Conservation (phyloP, 2,329 filamentous ascomycete species). For the Botrytis squamosa region DNA sequence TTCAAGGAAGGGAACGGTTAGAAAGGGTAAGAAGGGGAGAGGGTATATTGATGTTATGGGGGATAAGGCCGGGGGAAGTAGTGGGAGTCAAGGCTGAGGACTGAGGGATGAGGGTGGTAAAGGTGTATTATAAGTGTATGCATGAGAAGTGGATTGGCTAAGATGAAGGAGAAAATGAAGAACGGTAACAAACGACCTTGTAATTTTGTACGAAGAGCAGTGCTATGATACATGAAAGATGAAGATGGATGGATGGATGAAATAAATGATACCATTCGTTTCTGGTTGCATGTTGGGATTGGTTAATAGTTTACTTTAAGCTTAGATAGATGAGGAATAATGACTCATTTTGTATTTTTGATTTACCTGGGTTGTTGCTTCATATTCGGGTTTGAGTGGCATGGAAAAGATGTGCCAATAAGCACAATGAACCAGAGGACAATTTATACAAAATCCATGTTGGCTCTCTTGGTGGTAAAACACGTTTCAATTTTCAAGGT, state of each 20-base stretch:
- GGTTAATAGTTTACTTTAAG: not conserved
- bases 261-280: not conserved
- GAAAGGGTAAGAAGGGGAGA: slow-evolving; percentile 75
- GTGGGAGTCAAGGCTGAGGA: not conserved
- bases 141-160: not conserved
- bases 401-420: not conserved
- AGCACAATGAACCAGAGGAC: not conserved
- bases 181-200: not conserved
- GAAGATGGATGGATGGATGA: not conserved
- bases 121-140: slow-evolving; percentile 14
- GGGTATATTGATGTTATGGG: slow-evolving; percentile 96
- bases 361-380: not conserved
- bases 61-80: slow-evolving; percentile 27
- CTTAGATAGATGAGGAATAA: not conserved
- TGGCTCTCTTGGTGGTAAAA: not conserved
- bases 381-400: not conserved
- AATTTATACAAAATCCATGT: not conserved
- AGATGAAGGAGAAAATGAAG: not conserved
- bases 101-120: not conserved
- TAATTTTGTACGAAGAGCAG: slow-evolving; percentile 2
- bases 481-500: not conserved
- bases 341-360: not conserved
- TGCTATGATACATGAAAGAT: not conserved
- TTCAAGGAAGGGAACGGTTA: slow-evolving; percentile 58
- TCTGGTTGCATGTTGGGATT: not conserved